Base-by-base conservation (phyloP, 176 grass and related monocot species). In the Oryza meyeriana region DNA sequence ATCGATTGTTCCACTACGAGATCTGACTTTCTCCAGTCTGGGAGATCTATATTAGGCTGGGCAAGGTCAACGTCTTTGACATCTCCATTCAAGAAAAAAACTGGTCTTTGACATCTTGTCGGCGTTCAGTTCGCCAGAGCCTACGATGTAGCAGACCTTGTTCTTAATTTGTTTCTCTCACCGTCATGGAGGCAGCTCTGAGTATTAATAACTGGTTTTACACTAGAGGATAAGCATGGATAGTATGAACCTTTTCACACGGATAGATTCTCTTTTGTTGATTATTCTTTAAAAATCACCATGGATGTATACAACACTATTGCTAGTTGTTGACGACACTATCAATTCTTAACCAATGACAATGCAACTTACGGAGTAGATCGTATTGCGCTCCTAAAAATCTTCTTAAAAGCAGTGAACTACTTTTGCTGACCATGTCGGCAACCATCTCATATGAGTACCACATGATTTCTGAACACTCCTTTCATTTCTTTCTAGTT, bases 21-120 rank as follows among this genome's bases (percentile, higher is more conserved):
- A 12, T 81, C 40, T 82, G 72, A 87, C 24, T 39, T 82, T 14
- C 40, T 42, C 40, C 40, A 42, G 40, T 42, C 12, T 42, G 40
- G 40, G 40, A 42, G 40, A 13, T 26, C 16, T 0, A n/a, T 41
- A 26, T 47, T 47, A 1, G 3, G 44, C 44, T 16, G 16, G 31
- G 27, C 34, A 27, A 20, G 30, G 64, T 38, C 64, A 28, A 57
- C 35, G 78, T 27, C 44, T 47, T 42, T 12, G 40, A 42, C 40
- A 42, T 42, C 40, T 42, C 40, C 10, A 42, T 42, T 12, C 40
- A 42, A 42, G 1, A 42, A 11, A 42, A 12, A 42, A 42, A 9
- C 4, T 1, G 12, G 11, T 14, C 42, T 47, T 17, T 17, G 13
- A 17, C 61, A 26, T 25, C 35, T 30, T 63, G 27, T 41, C 67